These are phyloP conservation scores for Nasturtium officinale DNA, from an alignment of 345 rosid genomes.

Conservation along the genomic window DNA sequence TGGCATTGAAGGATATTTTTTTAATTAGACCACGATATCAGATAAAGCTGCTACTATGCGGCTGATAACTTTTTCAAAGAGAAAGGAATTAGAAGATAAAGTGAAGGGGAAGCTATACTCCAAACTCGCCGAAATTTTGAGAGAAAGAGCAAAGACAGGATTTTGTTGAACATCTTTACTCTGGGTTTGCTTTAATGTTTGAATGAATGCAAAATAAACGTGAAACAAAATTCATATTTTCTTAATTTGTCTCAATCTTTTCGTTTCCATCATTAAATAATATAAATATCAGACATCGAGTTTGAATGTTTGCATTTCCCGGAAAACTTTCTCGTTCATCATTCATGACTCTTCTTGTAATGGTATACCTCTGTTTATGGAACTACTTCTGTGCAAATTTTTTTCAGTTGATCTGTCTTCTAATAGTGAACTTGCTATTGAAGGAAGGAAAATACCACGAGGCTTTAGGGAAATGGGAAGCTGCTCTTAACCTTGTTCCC, in stretches of 20 bases:
- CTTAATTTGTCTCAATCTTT: too few species aligned
- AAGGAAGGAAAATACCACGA: slow-evolving; percentile 83
- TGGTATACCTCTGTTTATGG: background rate
- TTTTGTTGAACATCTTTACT: background rate
- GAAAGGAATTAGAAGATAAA: too few species aligned
- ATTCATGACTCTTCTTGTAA: background rate
- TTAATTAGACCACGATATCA: too few species aligned
- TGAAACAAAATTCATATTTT: background rate
- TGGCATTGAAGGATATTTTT: too few species aligned
- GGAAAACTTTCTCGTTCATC: background rate
- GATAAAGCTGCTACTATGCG: too few species aligned
- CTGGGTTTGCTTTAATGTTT: background rate
- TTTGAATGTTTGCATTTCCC: background rate
- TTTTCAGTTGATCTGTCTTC: background rate
- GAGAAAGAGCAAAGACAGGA: background rate
- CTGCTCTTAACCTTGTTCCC: slow-evolving; percentile 72
- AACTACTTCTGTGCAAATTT: background rate
- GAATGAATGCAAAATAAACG: background rate
- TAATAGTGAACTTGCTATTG: slow-evolving; percentile 22
- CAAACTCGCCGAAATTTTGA: too few species aligned
- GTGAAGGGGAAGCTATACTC: too few species aligned
- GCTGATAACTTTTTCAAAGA: too few species aligned
- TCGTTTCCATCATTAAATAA: background rate
- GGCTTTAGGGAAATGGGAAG: slow-evolving; percentile 93
- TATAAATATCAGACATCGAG: background rate